A percentile compares a stretch with the other conserved stretches of the same genome.
Evolutionary conservation across 2,329 filamentous ascomycete species (phyloP).

Genomic region (Ophiocordyceps unilateralis): DNA sequence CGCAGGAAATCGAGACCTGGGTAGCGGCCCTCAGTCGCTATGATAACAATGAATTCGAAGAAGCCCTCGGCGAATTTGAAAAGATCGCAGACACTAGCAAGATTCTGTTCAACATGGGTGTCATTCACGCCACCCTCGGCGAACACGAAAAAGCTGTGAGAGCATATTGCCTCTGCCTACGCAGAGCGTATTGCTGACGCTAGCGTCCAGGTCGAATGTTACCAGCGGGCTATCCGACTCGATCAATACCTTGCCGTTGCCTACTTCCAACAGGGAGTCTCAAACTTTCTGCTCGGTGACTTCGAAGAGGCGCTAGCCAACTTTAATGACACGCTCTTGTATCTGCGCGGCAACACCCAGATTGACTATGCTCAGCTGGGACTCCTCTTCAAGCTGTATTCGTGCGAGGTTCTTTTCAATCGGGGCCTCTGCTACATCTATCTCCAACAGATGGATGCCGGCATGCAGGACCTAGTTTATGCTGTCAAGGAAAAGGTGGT

Average conservation of each 20-base stretch:
- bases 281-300: slow-evolving; percentile 91
- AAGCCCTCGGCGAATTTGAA: slow-evolving; percentile 68
- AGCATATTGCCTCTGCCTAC: slow-evolving; percentile 6
- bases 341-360: slow-evolving; percentile 86
- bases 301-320: slow-evolving; percentile 95
- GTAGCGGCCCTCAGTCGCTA: slow-evolving; percentile 80
- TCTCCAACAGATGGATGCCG: slow-evolving; percentile 75
- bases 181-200: slow-evolving; percentile 1
- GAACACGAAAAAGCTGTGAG: slow-evolving; percentile 90
- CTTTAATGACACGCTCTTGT: slow-evolving; percentile 94
- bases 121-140: slow-evolving; percentile 90
- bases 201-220: slow-evolving; percentile 62
- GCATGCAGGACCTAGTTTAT: slow-evolving; percentile 78
- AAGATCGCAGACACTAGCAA: slow-evolving; percentile 89
- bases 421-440: slow-evolving; percentile 95
- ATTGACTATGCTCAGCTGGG: slow-evolving; percentile 97
- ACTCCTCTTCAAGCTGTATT: slow-evolving; percentile 89
- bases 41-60: slow-evolving; percentile 95
- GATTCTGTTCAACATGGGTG: slow-evolving; percentile 95
- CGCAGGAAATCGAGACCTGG: slow-evolving; percentile 96
- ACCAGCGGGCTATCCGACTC: slow-evolving; percentile 75
- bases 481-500: slow-evolving; percentile 94
- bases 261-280: slow-evolving; percentile 96
- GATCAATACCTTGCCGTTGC: slow-evolving; percentile 95
- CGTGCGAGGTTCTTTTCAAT: slow-evolving; percentile 96